Evolutionary conservation across 2,329 filamentous ascomycete species (phyloP).

Genomic region (Colletotrichum aenigma): DNA sequence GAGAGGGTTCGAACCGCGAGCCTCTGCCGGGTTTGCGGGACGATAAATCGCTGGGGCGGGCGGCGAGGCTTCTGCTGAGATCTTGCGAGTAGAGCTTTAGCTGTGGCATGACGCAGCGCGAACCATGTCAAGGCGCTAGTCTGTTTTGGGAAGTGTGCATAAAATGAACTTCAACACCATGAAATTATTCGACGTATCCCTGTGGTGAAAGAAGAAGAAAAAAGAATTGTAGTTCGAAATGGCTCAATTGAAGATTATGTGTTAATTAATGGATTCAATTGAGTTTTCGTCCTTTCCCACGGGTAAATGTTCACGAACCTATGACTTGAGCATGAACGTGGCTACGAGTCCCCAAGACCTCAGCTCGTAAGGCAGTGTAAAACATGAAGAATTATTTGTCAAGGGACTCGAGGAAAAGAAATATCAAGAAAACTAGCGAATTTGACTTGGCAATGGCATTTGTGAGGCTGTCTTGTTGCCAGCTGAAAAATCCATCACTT

Average conservation of each 20-base stretch:
- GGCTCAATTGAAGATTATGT: neutral
- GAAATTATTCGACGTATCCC: neutral
- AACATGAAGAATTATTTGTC: neutral
- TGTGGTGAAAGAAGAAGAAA: neutral
- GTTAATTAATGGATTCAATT: neutral
- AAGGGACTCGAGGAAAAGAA: neutral
- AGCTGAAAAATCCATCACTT: neutral
- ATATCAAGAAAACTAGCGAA: neutral
- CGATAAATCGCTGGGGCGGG: neutral
- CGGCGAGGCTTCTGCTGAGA: constrained; percentile 1
- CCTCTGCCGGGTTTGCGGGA: neutral
- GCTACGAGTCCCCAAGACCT: neutral
- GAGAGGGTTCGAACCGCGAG: neutral
- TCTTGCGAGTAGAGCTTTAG: constrained; percentile 4
- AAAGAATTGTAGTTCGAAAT: neutral
- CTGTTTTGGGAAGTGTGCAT: neutral
- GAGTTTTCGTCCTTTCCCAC: neutral
- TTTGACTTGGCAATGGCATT: neutral
- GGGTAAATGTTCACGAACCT: neutral
- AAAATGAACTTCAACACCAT: neutral
- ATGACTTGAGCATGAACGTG: neutral
- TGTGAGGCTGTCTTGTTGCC: neutral
- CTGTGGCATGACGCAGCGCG: constrained; percentile 20
- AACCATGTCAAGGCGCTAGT: constrained; percentile 6
- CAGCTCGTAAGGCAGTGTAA: neutral